Base-by-base conservation (phyloP, 805 yeast species). In the Clavispora phyllophila region DNA sequence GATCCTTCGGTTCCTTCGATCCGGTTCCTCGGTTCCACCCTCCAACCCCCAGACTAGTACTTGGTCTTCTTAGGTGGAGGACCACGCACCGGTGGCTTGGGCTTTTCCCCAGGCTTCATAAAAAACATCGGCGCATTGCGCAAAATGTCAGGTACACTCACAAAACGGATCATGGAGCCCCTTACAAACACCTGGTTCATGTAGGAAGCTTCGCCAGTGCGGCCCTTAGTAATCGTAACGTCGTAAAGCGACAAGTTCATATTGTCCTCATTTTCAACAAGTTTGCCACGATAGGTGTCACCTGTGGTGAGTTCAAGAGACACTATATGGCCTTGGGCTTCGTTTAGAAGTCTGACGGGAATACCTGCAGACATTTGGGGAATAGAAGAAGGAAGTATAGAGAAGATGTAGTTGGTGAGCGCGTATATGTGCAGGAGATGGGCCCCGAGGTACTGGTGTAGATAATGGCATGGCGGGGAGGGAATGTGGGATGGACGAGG, bases 211-310 rank as follows among this genome's bases (percentile, higher is more conserved):
- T 73, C 71, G 4, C 96, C 96, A 41, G 87, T 84, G 17, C 60
- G 42, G 24, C 62, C 61, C 22, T 81, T 78, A 0, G 96, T 90
- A 37, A 85, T 81, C 1, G 84, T 78, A 32, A 85, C 95, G 58
- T 91, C 96, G 49, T 78, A 70, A 39, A 91, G 63, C 47, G 90
- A 95, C 20, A 91, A 79, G 60, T 91, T 91, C 98, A 91, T 93
- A 62, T 84, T 90, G 56, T 91, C 98, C 65, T 91, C 96, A 37
- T 84, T 82, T 56, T 85, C 96, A 3, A 84, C 60, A 36, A 91
- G 73, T 58, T 84, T 88, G 2, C 99, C 99, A 28, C 95, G 73
- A 58, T 91, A 91, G 0, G 85, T 78, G 49, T 85, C 90, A 2
- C 98, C 98, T 0, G 89, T 81, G 20, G 78, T 77, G 40, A 91